These are phyloP conservation scores for Eucalyptus paniculata DNA, from an alignment of 345 rosid genomes.

Conservation along the genomic window DNA sequence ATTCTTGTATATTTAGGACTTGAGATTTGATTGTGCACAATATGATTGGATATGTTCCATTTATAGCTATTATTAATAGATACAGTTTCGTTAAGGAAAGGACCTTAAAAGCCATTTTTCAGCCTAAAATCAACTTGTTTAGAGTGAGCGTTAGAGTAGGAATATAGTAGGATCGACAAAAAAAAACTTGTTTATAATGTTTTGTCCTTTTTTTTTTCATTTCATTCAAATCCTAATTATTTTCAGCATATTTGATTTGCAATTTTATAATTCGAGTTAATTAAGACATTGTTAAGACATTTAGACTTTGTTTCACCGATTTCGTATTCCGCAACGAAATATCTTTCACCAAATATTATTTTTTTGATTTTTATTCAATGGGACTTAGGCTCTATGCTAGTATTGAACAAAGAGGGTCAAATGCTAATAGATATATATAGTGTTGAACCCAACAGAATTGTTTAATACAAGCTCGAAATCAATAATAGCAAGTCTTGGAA, in stretches of 20 bases:
- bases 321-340: rapidly evolving
- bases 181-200: neutral
- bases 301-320: neutral
- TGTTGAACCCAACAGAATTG: too few species aligned
- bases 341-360: too few species aligned
- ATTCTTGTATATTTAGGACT: neutral
- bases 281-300: neutral
- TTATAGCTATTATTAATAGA: neutral
- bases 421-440: too few species aligned
- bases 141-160: too few species aligned
- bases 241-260: neutral
- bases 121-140: neutral
- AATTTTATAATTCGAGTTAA: neutral
- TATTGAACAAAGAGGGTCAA: too few species aligned
- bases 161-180: too few species aligned
- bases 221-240: neutral
- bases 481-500: rapidly evolving
- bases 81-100: neutral
- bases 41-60: neutral
- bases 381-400: too few species aligned
- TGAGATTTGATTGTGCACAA: neutral
- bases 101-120: neutral
- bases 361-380: too few species aligned
- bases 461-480: too few species aligned
- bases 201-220: neutral